These are phyloP conservation scores for Trichoderma semiorbis DNA, from an alignment of 2,329 filamentous ascomycete genomes.

Conservation along the genomic window DNA sequence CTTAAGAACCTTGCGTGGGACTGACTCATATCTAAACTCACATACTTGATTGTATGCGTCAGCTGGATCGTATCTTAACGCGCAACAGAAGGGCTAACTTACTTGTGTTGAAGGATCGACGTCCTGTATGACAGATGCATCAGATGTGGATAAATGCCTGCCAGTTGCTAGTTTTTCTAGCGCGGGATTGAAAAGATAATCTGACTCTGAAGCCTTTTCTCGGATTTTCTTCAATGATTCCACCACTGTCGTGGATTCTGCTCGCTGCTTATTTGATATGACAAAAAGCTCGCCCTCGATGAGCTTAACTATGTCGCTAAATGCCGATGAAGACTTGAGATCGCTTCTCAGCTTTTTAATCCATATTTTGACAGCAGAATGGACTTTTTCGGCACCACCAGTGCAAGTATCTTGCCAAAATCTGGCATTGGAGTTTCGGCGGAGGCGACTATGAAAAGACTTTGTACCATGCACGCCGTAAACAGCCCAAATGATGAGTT, in stretches of 20 bases:
- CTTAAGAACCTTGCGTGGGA: neutral
- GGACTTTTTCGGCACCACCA: too few species aligned
- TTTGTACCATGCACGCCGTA: neutral
- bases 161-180: neutral
- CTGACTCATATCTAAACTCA: neutral
- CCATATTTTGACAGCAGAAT: neutral
- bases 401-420: neutral
- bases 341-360: neutral
- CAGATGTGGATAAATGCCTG: neutral
- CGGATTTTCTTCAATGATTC: neutral
- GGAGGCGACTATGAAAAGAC: neutral
- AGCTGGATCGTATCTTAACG: neutral
- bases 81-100: neutral
- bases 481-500: neutral
- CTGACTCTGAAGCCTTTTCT: neutral
- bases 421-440: neutral
- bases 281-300: neutral
- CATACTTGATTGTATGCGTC: neutral
- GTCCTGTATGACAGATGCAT: accelerated
- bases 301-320: neutral
- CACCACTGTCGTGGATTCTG: neutral
- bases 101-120: neutral
- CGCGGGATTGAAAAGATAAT: neutral
- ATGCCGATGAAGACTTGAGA: neutral
- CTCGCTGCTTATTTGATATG: neutral